These are phyloP conservation scores for Epichloe sibirici DNA, from an alignment of 2,329 filamentous ascomycete genomes.

Conservation along the genomic window DNA sequence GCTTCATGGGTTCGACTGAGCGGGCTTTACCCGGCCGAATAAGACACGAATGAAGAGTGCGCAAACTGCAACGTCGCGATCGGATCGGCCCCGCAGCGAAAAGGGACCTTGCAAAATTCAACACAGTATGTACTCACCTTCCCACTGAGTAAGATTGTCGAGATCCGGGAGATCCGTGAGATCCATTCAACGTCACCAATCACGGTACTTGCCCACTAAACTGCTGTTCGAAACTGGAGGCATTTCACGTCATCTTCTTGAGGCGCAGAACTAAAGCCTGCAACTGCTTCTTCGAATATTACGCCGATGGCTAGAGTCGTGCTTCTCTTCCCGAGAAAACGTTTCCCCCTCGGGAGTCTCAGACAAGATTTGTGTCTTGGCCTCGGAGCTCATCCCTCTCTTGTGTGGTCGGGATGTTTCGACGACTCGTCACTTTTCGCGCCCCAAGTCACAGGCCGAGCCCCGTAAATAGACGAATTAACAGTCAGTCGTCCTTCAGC, in stretches of 20 bases:
- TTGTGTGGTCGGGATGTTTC: background rate
- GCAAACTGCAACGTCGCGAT: too few relatives aligned
- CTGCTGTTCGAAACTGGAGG: background rate
- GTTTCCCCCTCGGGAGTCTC: background rate
- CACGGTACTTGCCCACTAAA: too few relatives aligned
- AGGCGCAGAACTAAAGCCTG: background rate
- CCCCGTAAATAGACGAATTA: background rate
- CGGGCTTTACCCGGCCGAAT: too few relatives aligned
- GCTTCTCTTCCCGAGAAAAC: constrained; percentile 1
- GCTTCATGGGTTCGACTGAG: too few relatives aligned
- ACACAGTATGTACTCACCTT: too few relatives aligned
- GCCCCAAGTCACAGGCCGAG: background rate
- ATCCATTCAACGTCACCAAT: too few relatives aligned
- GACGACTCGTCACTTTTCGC: constrained; percentile 1
- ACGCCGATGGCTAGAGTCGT: background rate
- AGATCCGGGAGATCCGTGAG: too few relatives aligned
- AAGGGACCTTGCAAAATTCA: too few relatives aligned
- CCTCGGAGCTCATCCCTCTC: background rate
- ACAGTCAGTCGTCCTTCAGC: background rate
- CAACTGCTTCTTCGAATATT: background rate
- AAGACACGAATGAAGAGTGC: too few relatives aligned
- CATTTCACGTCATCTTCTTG: background rate
- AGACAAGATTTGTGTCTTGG: constrained; percentile 1
- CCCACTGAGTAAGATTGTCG: too few relatives aligned
- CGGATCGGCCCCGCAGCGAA: too few relatives aligned